Conservation (phyloP, 1,139 yeast genomes). For the Meyerozyma sp. region DNA sequence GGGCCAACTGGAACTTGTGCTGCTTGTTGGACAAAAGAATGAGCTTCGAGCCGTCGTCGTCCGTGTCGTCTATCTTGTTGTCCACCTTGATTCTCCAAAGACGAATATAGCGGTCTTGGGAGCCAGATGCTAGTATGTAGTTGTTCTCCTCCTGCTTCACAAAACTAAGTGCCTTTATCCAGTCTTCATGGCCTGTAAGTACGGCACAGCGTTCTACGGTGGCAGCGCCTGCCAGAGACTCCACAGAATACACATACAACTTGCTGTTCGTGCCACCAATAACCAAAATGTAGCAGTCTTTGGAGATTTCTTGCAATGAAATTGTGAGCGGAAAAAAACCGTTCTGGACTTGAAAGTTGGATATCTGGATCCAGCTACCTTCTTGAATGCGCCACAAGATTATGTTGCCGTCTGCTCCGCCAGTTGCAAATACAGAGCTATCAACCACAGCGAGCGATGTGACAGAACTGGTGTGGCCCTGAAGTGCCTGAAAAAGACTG, state of each 20-base stretch:
- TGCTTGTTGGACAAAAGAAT: conserved; percentile 60
- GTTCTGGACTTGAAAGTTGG: conserved; percentile 32
- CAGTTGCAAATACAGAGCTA: conserved; percentile 44
- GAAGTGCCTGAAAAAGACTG: conserved; percentile 28
- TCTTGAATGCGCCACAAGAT: conserved; percentile 41
- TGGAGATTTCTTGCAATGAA: conserved; percentile 42
- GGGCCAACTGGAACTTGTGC: conserved; percentile 44
- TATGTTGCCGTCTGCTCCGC: conserved; percentile 61
- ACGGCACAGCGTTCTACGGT: conserved; percentile 40
- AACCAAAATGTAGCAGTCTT: conserved; percentile 49
- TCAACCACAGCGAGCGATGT: conserved; percentile 40
- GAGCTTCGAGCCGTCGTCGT: conserved; percentile 51
- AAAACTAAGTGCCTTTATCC: conserved; percentile 75
- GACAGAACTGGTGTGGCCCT: conserved; percentile 42
- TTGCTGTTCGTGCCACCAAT: conserved; percentile 74
- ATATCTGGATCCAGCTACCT: conserved; percentile 11
- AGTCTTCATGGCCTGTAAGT: conserved; percentile 87
- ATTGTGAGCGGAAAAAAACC: conserved; percentile 66
- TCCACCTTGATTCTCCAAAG: conserved; percentile 71
- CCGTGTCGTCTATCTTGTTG: conserved; percentile 51
- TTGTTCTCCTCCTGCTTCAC: conserved; percentile 46
- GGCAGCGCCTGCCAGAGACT: conserved; percentile 10
- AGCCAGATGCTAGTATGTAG: conserved; percentile 72
- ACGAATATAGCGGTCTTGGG: conserved; percentile 86
- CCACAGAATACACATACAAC: conserved; percentile 52